Evolutionary conservation across 139 green algal genomes (phyloP), one percentile per base, ranked within the genome.

Genomic region (Picochlorum sp.): DNA sequence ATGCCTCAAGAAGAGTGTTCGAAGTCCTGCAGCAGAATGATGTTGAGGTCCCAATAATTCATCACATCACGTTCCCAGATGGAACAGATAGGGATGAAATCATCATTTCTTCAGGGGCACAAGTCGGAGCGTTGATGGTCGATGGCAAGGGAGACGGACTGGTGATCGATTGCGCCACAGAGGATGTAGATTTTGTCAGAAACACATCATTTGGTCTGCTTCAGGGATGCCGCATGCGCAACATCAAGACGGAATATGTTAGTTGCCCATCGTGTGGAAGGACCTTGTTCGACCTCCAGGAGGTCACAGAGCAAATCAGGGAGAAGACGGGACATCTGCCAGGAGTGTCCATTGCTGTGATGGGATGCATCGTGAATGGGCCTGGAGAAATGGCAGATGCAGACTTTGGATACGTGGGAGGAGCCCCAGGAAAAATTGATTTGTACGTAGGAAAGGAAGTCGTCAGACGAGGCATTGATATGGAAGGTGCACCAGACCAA

Each of bases 371-470:
- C 67, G 92, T 98, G 26, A 98, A 98, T 74, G 94, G 94, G 0
- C 94, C 94, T 3, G 94, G 94, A 2, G 94, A 99, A 80, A 99
- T 99, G 94, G 94, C 94, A 4, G 94, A 99, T 71, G 94, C 92
- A 3, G 92, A 98, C 76, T 97, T 98, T 71, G 92, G 92, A 49
- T 95, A 95, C 64, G 87, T 95, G 37, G 87, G 87, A 24, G 86
- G 86, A 9, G 83, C 80, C 6, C 86, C 87, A 8, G 80, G 84
- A 71, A 95, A 96, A 87, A 98, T 99, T 73, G 94, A 99, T 81
- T 77, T 99, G 66, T 99, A 98, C 72, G 92, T 99, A 45, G 92
- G 92, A 73, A 99, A 99, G 85, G 92, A 99, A 82, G 90, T 99
- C 6, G 90, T 98, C 34, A 66, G 78, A 56, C 73, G 84, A 14